These are phyloP conservation scores for Staphylotrichum longicolle DNA, from an alignment of 495 filamentous ascomycete species.

Conservation along the genomic window DNA sequence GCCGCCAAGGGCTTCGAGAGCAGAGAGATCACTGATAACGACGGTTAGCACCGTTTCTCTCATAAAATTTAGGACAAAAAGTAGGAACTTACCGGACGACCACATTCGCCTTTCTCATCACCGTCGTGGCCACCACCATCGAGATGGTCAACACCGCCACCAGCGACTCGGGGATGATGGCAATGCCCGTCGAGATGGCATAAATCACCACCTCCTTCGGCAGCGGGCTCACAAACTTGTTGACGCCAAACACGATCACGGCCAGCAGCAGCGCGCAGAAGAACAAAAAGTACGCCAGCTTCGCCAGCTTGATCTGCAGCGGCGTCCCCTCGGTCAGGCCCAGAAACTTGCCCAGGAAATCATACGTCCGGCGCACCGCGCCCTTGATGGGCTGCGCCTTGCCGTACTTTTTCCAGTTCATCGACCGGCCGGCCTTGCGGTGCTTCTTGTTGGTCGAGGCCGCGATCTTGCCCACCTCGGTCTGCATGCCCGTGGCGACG, in stretches of 20 bases:
- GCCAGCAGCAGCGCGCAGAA: slow-evolving; percentile 70
- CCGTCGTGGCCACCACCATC: slow-evolving; percentile 73
- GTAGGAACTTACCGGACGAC: slow-evolving; percentile 55
- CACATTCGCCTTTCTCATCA: slow-evolving; percentile 74
- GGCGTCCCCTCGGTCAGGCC: slow-evolving; percentile 79
- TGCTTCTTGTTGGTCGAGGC: slow-evolving; percentile 58
- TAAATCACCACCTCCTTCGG: slow-evolving; percentile 76
- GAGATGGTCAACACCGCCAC: slow-evolving; percentile 71
- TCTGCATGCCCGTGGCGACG: slow-evolving; percentile 71
- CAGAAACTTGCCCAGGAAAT: slow-evolving; percentile 63
- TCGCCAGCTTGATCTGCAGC: slow-evolving; percentile 75
- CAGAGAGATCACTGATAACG: slow-evolving; percentile 54
- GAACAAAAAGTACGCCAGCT: slow-evolving; percentile 73
- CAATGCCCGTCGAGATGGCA: slow-evolving; percentile 70
- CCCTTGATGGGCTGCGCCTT: slow-evolving; percentile 58
- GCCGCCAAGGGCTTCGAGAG: slow-evolving; percentile 78
- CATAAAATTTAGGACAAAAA: background rate
- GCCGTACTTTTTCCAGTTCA: slow-evolving; percentile 63
- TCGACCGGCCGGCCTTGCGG: slow-evolving; percentile 58
- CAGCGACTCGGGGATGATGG: slow-evolving; percentile 69
- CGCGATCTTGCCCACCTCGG: slow-evolving; percentile 84
- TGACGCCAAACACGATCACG: slow-evolving; percentile 77
- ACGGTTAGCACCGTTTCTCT: background rate
- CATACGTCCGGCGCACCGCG: slow-evolving; percentile 56
- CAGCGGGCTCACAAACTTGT: slow-evolving; percentile 57